Conservation (phyloP, 495 filamentous ascomycete genomes). For the Achaetomiella virescens region DNA sequence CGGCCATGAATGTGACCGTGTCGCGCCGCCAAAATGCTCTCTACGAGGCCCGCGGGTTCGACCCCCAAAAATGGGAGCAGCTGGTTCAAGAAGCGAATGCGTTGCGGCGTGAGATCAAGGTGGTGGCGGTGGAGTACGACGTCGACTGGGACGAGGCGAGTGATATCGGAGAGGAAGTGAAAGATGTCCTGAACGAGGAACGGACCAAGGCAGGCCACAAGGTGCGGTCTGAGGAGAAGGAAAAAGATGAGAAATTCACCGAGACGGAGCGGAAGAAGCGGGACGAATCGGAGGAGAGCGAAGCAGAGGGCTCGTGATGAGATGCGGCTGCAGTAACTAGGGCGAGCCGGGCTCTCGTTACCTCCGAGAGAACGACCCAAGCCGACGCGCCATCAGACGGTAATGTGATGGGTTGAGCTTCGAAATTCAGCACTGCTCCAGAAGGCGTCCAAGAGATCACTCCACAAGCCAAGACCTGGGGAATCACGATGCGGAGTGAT, state of each 20-base stretch:
- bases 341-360: background rate
- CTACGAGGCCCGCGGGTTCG: constrained; percentile 69
- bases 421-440: too few relatives aligned
- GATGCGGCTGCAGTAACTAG: background rate
- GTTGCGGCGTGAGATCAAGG: constrained; percentile 72
- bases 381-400: background rate
- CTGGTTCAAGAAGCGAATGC: constrained; percentile 77
- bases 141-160: constrained; percentile 85
- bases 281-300: constrained; percentile 17
- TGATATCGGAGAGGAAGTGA: constrained; percentile 70
- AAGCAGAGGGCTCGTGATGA: background rate
- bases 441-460: background rate
- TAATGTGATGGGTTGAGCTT: background rate
- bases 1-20: constrained; percentile 80
- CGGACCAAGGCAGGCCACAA: constrained; percentile 36
- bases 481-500: too few relatives aligned
- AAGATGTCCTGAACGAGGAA: constrained; percentile 61
- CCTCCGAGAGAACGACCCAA: background rate
- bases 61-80: constrained; percentile 67
- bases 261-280: constrained; percentile 39
- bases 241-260: constrained; percentile 44
- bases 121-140: constrained; percentile 80
- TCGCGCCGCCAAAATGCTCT: constrained; percentile 68
- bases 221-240: constrained; percentile 24
- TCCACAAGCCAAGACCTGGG: too few relatives aligned